phyloP scores from a whole-genome alignment of 2,329 filamentous ascomycete species.

The Penicillium sp. region DNA sequence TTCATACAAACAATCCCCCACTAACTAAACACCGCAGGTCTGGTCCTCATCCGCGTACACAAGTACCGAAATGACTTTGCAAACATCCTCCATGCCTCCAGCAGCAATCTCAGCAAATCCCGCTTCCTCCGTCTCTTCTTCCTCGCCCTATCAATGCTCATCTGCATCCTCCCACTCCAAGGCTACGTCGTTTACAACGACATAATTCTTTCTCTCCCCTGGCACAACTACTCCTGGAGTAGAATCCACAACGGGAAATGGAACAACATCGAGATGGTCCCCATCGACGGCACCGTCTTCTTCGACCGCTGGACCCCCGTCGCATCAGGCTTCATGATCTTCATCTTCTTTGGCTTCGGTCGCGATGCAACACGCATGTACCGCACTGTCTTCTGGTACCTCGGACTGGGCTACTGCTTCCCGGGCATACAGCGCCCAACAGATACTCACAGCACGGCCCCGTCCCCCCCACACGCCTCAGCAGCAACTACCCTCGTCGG shows the following conservation, averaged over 20 bases:
- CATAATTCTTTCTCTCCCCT: constrained; percentile 34
- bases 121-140: constrained; percentile 59
- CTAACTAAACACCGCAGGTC: constrained; percentile 41
- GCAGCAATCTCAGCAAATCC: constrained; percentile 55
- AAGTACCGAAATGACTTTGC: constrained; percentile 61
- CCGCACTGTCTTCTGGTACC: constrained; percentile 42
- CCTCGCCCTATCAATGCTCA: constrained; percentile 55
- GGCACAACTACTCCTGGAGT: constrained; percentile 54
- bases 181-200: constrained; percentile 53
- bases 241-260: constrained; percentile 53
- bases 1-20: not conserved
- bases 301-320: constrained; percentile 62
- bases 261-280: constrained; percentile 50
- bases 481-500: constrained; percentile 21
- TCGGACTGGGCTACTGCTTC: constrained; percentile 44
- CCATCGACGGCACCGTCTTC: constrained; percentile 45
- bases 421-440: constrained; percentile 23
- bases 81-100: constrained; percentile 53
- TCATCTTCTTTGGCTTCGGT: constrained; percentile 65
- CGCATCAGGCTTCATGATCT: constrained; percentile 55
- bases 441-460: constrained; percentile 12
- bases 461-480: not conserved
- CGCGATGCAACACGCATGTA: constrained; percentile 60
- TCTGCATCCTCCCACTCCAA: constrained; percentile 55
- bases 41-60: constrained; percentile 61